Percentiles rank a stretch among this genome's conserved stretches.
Conservation (phyloP, 768 basidiomycete species). For the Wakefieldia striispora region DNA sequence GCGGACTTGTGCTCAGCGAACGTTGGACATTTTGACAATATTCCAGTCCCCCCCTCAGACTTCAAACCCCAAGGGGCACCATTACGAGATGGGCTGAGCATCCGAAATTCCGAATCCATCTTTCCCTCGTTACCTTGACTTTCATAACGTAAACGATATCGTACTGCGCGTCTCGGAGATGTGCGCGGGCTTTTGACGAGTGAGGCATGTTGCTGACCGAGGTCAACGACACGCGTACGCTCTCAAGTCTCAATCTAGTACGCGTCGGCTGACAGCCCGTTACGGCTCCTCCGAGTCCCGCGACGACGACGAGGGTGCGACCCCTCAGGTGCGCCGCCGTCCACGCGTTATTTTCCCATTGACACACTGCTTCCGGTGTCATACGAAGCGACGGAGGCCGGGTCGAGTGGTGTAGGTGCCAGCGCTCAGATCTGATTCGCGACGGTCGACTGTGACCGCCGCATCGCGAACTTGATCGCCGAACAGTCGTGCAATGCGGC, state of each 20-base stretch:
- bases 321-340: neutral
- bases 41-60: too few relatives aligned
- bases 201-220: slow-evolving; percentile 3
- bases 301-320: neutral
- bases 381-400: neutral
- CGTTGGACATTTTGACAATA: too few relatives aligned
- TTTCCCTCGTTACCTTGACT: slow-evolving; percentile 10
- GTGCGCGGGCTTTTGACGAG: neutral
- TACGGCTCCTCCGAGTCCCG: slow-evolving; percentile 1
- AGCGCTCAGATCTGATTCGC: too few relatives aligned
- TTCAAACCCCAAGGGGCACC: neutral
- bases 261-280: slow-evolving; percentile 6
- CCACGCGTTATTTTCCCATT: slow-evolving; percentile 5
- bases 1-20: too few relatives aligned
- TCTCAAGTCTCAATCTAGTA: neutral
- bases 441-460: too few relatives aligned
- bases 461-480: neutral
- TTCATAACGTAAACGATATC: slow-evolving; percentile 7
- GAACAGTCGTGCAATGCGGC: too few relatives aligned
- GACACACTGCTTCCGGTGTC: neutral
- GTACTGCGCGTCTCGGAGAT: slow-evolving; percentile 3
- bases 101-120: too few relatives aligned
- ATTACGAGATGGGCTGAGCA: neutral
- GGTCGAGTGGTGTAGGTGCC: neutral
- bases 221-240: neutral